Evolutionary conservation across 306 rosid genomes (phyloP).

Genomic region (Prunus mume): DNA sequence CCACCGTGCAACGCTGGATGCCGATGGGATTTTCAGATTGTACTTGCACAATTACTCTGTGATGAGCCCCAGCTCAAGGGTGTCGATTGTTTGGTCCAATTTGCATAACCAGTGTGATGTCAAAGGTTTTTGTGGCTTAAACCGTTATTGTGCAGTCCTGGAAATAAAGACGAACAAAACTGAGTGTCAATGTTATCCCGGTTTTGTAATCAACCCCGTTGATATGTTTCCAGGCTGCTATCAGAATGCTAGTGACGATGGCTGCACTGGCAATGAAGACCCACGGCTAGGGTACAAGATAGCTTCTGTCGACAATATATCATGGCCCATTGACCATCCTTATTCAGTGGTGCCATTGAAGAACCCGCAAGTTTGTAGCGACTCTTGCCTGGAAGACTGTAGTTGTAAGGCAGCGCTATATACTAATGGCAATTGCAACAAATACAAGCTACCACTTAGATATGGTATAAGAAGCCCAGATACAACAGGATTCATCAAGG

Average conservation of each 20-base stretch:
- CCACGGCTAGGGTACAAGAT: neutral
- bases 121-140: slow-evolving; percentile 19
- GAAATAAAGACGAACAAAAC: neutral
- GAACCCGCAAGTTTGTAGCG: neutral
- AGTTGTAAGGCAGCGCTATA: slow-evolving; percentile 13
- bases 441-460: slow-evolving; percentile 12
- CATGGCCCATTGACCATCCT: neutral
- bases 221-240: neutral
- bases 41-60: neutral
- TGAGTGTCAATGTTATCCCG: slow-evolving; percentile 11
- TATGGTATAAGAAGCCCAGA: neutral
- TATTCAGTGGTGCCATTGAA: neutral
- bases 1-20: slow-evolving; percentile 17
- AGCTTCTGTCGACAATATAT: neutral
- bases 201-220: neutral
- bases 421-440: neutral
- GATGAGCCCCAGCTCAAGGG: neutral
- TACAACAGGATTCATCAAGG: neutral
- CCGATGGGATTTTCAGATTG: slow-evolving; percentile 10
- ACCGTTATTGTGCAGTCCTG: slow-evolving; percentile 4
- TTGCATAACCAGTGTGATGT: neutral
- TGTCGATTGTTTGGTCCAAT: neutral
- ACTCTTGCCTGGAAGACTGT: slow-evolving; percentile 17
- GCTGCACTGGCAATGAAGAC: neutral
- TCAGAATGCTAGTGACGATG: neutral